Evolutionary conservation across 1,284 basidiomycete genomes (phyloP).

Genomic region (Takashimella koratensis): DNA sequence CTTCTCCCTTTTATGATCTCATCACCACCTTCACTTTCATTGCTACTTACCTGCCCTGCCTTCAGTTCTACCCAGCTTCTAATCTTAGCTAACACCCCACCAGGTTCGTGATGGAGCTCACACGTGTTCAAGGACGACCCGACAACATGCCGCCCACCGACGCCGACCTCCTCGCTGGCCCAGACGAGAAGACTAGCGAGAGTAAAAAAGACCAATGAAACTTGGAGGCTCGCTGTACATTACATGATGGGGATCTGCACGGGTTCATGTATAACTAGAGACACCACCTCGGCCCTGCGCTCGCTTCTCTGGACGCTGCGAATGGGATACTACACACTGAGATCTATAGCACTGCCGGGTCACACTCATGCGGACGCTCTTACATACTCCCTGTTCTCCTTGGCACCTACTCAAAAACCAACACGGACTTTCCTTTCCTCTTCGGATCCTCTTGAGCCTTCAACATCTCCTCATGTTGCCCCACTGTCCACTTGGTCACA

Average conservation of each 20-base stretch:
- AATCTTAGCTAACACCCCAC: not conserved
- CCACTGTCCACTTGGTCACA: conserved; percentile 12
- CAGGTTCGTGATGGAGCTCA: conserved; percentile 43
- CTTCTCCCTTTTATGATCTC: not conserved
- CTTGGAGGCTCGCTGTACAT: too few relatives aligned
- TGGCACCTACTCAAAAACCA: conserved; percentile 10
- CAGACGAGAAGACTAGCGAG: not conserved
- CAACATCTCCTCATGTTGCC: conserved; percentile 19
- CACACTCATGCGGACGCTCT: too few relatives aligned
- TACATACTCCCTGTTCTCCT: not conserved
- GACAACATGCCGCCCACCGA: conserved; percentile 30
- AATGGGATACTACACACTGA: too few relatives aligned
- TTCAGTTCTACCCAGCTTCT: not conserved
- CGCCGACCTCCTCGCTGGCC: not conserved
- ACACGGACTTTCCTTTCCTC: conserved; percentile 20
- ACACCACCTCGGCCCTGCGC: too few relatives aligned
- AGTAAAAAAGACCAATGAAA: not conserved
- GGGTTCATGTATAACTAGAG: too few relatives aligned
- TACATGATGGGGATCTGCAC: too few relatives aligned
- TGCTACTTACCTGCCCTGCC: not conserved
- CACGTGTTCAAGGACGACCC: conserved; percentile 31
- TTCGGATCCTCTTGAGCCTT: conserved; percentile 8
- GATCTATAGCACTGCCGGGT: too few relatives aligned
- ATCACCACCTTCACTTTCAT: not conserved
- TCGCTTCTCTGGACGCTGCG: too few relatives aligned